A percentile compares a stretch with the other conserved stretches of the same genome.
These are phyloP conservation scores for Medicago ruthenica DNA, from an alignment of 306 rosid genomes.

Conservation along the genomic window DNA sequence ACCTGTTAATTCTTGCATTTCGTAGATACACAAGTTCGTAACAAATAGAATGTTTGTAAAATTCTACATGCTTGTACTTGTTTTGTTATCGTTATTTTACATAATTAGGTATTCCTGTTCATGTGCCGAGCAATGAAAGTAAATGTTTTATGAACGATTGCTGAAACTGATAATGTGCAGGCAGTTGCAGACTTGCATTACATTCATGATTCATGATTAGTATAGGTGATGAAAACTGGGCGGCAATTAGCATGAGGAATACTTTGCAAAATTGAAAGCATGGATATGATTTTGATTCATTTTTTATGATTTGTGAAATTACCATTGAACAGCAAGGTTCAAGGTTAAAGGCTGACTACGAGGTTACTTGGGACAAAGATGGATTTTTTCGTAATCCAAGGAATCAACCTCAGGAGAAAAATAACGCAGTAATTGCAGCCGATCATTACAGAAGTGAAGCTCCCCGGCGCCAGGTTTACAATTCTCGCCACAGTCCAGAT, in stretches of 20 bases:
- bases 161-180: conserved; percentile 22
- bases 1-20: too few species aligned
- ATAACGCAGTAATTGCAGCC: conserved; percentile 40
- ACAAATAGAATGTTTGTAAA: neutral
- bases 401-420: conserved; percentile 55
- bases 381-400: conserved; percentile 59
- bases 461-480: conserved; percentile 61
- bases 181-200: neutral
- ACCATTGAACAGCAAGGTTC: conserved; percentile 77
- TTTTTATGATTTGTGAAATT: conserved; percentile 26
- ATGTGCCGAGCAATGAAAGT: conserved; percentile 8
- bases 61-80: conserved; percentile 34
- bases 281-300: conserved; percentile 9
- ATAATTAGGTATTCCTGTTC: conserved; percentile 18
- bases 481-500: conserved; percentile 64
- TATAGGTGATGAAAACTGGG: conserved; percentile 7
- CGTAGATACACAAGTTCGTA: too few species aligned
- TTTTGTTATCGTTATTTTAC: conserved; percentile 2
- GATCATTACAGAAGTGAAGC: conserved; percentile 71
- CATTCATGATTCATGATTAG: conserved; percentile 8
- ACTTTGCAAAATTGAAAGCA: conserved; percentile 26
- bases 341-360: conserved; percentile 78
- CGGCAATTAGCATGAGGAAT: conserved; percentile 23
- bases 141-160: neutral
- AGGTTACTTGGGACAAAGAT: conserved; percentile 84